These are phyloP conservation scores for Drechslerella dactyloides DNA, from an alignment of 2,329 filamentous ascomycete species.

Conservation along the genomic window DNA sequence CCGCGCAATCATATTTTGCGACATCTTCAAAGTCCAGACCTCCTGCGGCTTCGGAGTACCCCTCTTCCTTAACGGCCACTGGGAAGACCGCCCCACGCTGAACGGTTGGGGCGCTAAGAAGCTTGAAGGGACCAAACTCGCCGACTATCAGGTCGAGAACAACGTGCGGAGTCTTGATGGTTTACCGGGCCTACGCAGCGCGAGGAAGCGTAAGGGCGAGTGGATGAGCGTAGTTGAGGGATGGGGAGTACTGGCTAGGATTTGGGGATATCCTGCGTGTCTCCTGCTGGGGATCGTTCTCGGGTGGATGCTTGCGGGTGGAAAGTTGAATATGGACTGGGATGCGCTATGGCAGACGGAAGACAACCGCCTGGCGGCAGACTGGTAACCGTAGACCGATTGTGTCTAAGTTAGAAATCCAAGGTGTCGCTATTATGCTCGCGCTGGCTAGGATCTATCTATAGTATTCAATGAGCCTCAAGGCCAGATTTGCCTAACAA, in stretches of 20 bases:
- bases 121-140: conserved; percentile 62
- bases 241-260: conserved; percentile 15
- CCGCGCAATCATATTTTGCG: conserved; percentile 67
- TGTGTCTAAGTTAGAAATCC: conserved; percentile 1
- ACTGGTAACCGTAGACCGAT: conserved; percentile 17
- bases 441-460: too few species aligned
- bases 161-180: conserved; percentile 68
- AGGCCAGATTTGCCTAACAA: too few species aligned
- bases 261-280: conserved; percentile 33
- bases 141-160: conserved; percentile 65
- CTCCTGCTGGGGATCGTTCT: conserved; percentile 32
- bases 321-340: background rate
- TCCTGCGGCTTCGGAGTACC: conserved; percentile 72
- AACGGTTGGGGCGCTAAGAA: conserved; percentile 63
- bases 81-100: conserved; percentile 66
- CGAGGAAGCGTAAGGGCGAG: conserved; percentile 63
- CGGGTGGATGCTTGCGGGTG: conserved; percentile 17
- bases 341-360: conserved; percentile 24
- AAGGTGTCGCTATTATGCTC: background rate
- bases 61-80: conserved; percentile 55
- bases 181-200: conserved; percentile 65
- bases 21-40: conserved; percentile 71
- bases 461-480: background rate
- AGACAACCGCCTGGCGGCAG: conserved; percentile 25
- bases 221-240: conserved; percentile 55